Evolutionary conservation across 164 flowering plant genomes (phyloP), one percentile per base, ranked within the genome.

Genomic region (Vitis rupestris): DNA sequence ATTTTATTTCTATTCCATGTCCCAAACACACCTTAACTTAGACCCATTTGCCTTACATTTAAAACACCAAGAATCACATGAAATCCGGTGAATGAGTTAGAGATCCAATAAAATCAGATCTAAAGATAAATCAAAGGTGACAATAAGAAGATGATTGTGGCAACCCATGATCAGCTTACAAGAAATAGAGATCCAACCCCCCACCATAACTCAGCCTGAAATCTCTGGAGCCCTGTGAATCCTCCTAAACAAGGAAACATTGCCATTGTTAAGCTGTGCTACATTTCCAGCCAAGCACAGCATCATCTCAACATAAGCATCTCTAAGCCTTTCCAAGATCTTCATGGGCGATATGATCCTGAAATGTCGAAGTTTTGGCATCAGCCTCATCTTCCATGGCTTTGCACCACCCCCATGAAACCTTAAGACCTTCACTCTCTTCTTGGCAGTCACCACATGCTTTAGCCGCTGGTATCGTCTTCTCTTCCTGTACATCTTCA

Each of bases 261-360:
- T 59, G 53, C 70, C 70, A 65, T 52, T 66, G 23, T 72, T 65
- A 17, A 72, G 14, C 65, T 64, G 68, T n/a, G 50, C 15, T 9
- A 68, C 16, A 50, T 64, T 58, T 30, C 68, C 72, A 1, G 76
- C 72, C 12, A 74, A 57, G 13, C 53, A 49, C n/a, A 74, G 61
- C 72, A 74, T 74, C 59, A 50, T 63, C 10, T 51, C 53, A 49
- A 74, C 68, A 51, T 74, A 74, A 64, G 71, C 67, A 55, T 74
- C 72, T n/a, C 72, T 47, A 9, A 63, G 37, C 49, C 56, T 68
- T 49, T 27, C 49, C 68, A 74, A 19, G 8, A 63, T 56, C 74
- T 65, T 50, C 10, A 61, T 31, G 1, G 66, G 11, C 27, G 50
- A 31, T 8, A 1, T 12, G 10, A 30, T 10, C 51, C 14, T 50